These are phyloP conservation scores for Neonothopanus nambi DNA, from an alignment of 1,284 basidiomycete species.

Conservation along the genomic window DNA sequence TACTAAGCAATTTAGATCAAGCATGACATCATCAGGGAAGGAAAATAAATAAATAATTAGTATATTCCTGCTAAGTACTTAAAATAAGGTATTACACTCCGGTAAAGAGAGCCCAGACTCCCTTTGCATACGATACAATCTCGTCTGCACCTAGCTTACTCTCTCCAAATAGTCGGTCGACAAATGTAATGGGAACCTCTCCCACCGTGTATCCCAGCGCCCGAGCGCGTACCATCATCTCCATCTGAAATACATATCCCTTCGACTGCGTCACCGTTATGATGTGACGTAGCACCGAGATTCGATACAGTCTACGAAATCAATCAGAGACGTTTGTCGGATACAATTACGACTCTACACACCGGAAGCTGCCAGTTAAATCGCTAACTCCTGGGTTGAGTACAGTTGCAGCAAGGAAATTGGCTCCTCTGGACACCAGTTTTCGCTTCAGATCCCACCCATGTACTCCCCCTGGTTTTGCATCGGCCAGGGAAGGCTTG, in stretches of 20 bases:
- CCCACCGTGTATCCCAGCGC: slow-evolving; percentile 83
- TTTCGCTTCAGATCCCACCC: slow-evolving; percentile 91
- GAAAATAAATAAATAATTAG: too few species aligned
- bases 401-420: slow-evolving; percentile 83
- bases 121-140: slow-evolving; percentile 86
- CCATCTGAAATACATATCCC: slow-evolving; percentile 97
- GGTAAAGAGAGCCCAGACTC: slow-evolving; percentile 80
- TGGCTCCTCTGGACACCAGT: slow-evolving; percentile 82
- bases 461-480: slow-evolving; percentile 78
- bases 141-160: slow-evolving; percentile 89
- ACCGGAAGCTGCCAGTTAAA: slow-evolving; percentile 87
- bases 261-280: slow-evolving; percentile 83
- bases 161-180: slow-evolving; percentile 90
- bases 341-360: slow-evolving; percentile 24
- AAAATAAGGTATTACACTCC: slow-evolving; percentile 64
- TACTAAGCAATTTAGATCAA: background rate
- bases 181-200: slow-evolving; percentile 92
- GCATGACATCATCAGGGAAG: too few species aligned
- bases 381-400: slow-evolving; percentile 84
- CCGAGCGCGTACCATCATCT: slow-evolving; percentile 90
- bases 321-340: background rate
- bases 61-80: too few species aligned
- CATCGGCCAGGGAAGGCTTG: slow-evolving; percentile 49
- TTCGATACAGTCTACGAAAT: slow-evolving; percentile 68
- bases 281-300: slow-evolving; percentile 75